These are phyloP conservation scores for Rhipidocladum racemiflorum DNA, from an alignment of 176 grass and related monocot species.

Conservation along the genomic window DNA sequence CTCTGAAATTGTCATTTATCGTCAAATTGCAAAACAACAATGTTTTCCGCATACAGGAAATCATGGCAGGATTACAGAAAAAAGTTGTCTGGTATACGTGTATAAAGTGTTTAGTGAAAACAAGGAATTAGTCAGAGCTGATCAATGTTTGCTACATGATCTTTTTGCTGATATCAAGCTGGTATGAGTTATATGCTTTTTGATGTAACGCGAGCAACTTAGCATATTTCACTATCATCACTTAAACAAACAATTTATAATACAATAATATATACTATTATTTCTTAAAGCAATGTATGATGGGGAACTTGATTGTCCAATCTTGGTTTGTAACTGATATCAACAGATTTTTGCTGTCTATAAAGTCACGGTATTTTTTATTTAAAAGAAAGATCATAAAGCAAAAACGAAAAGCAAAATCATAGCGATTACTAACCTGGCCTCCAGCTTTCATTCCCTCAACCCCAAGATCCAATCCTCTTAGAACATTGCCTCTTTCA, in stretches of 20 bases:
- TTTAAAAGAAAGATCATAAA: background rate
- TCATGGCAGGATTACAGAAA: background rate
- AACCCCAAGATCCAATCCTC: slow-evolving; percentile 93
- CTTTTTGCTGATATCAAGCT: background rate
- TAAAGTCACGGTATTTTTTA: background rate
- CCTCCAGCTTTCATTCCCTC: slow-evolving; percentile 97
- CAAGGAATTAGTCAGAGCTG: background rate
- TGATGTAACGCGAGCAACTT: background rate
- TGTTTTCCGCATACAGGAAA: background rate
- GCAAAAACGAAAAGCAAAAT: background rate
- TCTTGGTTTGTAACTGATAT: background rate
- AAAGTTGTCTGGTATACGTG: background rate
- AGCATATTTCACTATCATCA: slow-evolving; percentile 2
- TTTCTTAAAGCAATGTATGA: background rate
- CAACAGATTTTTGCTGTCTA: background rate
- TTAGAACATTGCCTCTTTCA: slow-evolving; percentile 84
- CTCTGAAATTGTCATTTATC: slow-evolving; percentile 53
- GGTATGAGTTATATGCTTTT: background rate
- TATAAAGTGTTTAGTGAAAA: background rate
- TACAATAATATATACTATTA: slow-evolving; percentile 16
- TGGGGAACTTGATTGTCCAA: slow-evolving; percentile 9
- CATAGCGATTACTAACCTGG: slow-evolving; percentile 47
- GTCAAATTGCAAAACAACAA: slow-evolving; percentile 19
- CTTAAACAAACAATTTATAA: slow-evolving; percentile 1
- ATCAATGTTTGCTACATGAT: background rate